Conservation (phyloP, 73 alveolate species). For the Paramecium caudatum region DNA sequence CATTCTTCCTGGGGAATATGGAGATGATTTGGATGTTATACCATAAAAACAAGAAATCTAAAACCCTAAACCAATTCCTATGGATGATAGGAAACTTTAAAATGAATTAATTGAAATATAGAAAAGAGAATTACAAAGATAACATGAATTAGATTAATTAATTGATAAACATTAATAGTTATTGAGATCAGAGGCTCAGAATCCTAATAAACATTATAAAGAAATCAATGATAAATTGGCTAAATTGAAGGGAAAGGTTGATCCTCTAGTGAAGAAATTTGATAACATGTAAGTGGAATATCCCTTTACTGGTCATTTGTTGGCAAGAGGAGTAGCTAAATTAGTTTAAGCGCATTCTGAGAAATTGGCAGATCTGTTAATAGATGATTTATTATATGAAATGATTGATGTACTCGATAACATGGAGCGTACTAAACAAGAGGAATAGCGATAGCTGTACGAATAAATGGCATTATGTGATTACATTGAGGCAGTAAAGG, state of each 20-base stretch:
- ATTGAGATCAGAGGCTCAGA: background rate
- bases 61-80: background rate
- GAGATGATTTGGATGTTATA: conserved; percentile 11
- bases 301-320: conserved; percentile 60
- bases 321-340: conserved; percentile 48
- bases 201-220: conserved; percentile 57
- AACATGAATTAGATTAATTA: conserved; percentile 50
- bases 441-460: background rate
- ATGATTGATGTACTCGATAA: background rate
- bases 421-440: background rate
- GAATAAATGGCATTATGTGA: conserved; percentile 56
- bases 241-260: conserved; percentile 33
- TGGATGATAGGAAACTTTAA: conserved; percentile 40
- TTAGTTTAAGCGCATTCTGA: conserved; percentile 27
- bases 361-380: background rate
- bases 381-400: conserved; percentile 50
- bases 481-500: conserved; percentile 53
- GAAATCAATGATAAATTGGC: conserved; percentile 53
- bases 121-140: conserved; percentile 47
- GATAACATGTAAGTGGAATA: background rate
- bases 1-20: conserved; percentile 4
- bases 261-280: conserved; percentile 10
- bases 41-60: background rate
- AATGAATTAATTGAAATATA: conserved; percentile 25
- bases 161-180: conserved; percentile 4